Conservation (phyloP, 495 filamentous ascomycete genomes). For the Penicillium bovifimosum region DNA sequence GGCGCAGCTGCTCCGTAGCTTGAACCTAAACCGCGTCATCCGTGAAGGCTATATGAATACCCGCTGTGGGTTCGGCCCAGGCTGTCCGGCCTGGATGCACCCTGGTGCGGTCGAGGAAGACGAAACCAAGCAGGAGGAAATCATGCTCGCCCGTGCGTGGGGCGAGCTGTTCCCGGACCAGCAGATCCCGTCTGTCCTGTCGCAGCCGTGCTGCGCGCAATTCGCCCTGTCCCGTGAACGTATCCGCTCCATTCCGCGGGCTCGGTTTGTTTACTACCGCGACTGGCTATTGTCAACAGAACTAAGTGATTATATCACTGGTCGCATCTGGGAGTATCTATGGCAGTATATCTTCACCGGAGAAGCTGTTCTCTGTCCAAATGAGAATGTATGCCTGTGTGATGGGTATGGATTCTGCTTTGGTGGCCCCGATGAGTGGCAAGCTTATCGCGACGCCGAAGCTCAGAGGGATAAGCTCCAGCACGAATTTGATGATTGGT, state of each 20-base stretch:
- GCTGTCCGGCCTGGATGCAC: conserved; percentile 63
- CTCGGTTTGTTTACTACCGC: conserved; percentile 57
- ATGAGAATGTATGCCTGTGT: conserved; percentile 67
- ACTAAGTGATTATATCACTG: conserved; percentile 60
- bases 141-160: conserved; percentile 50
- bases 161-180: conserved; percentile 51
- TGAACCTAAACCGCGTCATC: conserved; percentile 49
- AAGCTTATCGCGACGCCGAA: conserved; percentile 41
- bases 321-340: conserved; percentile 70
- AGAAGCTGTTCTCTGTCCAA: conserved; percentile 53
- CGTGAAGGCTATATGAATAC: conserved; percentile 62
- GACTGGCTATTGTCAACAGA: conserved; percentile 64
- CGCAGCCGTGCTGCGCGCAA: conserved; percentile 62
- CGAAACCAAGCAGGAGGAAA: conserved; percentile 55
- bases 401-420: conserved; percentile 77
- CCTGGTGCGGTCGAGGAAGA: conserved; percentile 48
- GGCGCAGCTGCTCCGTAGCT: conserved; percentile 46
- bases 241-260: conserved; percentile 51
- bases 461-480: conserved; percentile 38
- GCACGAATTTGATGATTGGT: conserved; percentile 45
- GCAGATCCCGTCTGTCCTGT: conserved; percentile 48
- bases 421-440: conserved; percentile 50
- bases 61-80: conserved; percentile 55
- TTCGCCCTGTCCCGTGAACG: conserved; percentile 56
- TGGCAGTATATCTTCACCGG: conserved; percentile 69